Base-by-base conservation (phyloP, 176 grass and related monocot genomes). In the Tuctoria greenei region DNA sequence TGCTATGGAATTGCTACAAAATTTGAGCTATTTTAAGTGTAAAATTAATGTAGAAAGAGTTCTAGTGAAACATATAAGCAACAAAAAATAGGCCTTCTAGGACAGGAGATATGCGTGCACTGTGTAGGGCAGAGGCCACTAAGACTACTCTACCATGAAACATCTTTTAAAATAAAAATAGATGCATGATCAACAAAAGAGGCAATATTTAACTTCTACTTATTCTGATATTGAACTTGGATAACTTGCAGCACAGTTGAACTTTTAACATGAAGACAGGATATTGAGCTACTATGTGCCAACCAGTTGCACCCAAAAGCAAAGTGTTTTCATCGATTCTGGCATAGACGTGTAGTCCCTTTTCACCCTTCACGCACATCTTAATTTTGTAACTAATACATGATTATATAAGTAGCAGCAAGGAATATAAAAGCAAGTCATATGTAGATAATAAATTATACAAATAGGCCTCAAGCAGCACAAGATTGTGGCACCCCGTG, bases 221-320 rank as follows among this genome's bases (percentile, higher is more conserved):
- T 14, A 40, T 54, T 13, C 15, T 2, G 8, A 51, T 28, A 54
- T 39, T 66, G 8, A 12, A 64, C 20, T 38, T 78, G 34, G 65
- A 66, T 66, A 66, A 52, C 64, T 52, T 55, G 64, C 49, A 55
- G 42, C 38, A 67, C 27, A 67, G 10, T 66, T 41, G 49, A 67
- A 41, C 61, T 6, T 27, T 18, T 15, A 66, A 51, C 20, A 77
- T 37, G 52, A 26, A 66, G 21, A 8, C 31, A 78, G 9, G 50
- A 66, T n/a, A 66, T 2, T 31, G 31, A 31, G 31, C 31, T n/a
- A n/a, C n/a, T n/a, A n/a, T n/a, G n/a, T n/a, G n/a, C n/a, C n/a
- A n/a, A n/a, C n/a, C n/a, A n/a, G n/a, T n/a, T n/a, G n/a, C n/a
- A n/a, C n/a, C n/a, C n/a, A n/a, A 45, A 45, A 45, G 4, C 43